phyloP scores from a whole-genome alignment of 768 basidiomycete species.

The Auriscalpium orientale region DNA sequence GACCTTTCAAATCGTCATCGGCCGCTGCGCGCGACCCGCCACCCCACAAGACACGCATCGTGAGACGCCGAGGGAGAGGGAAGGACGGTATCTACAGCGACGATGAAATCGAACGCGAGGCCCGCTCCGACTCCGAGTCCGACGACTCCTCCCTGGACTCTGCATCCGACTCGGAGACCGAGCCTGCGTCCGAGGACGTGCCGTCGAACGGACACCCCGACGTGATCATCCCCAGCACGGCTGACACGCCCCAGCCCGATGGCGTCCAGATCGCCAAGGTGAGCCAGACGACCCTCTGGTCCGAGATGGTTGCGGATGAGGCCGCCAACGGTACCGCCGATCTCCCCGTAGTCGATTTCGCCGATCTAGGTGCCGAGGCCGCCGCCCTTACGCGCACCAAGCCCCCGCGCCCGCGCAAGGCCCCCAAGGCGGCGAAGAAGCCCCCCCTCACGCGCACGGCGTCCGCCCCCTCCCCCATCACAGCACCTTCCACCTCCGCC shows the following conservation, averaged over 20 bases:
- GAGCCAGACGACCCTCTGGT: slow-evolving; percentile 45
- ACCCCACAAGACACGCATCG: slow-evolving; percentile 32
- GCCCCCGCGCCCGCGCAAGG: slow-evolving; percentile 20
- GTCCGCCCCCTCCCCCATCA: slow-evolving; percentile 8
- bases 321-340: slow-evolving; percentile 52
- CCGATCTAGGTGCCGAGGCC: slow-evolving; percentile 36
- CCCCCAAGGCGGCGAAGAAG: slow-evolving; percentile 23
- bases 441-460: slow-evolving; percentile 28
- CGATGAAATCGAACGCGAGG: slow-evolving; percentile 70
- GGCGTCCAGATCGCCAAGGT: slow-evolving; percentile 3
- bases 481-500: slow-evolving; percentile 22
- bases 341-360: slow-evolving; percentile 77
- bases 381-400: slow-evolving; percentile 23
- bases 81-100: slow-evolving; percentile 55
- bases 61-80: slow-evolving; percentile 58
- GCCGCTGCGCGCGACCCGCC: slow-evolving; percentile 3
- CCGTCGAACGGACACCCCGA: slow-evolving; percentile 41
- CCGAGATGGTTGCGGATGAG: slow-evolving; percentile 80
- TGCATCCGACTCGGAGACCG: slow-evolving; percentile 63
- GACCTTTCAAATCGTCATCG: neutral
- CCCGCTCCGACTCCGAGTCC: slow-evolving; percentile 60
- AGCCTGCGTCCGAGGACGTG: slow-evolving; percentile 60
- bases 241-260: slow-evolving; percentile 37
- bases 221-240: slow-evolving; percentile 60
- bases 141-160: slow-evolving; percentile 56